Base-by-base conservation (phyloP, 495 filamentous ascomycete genomes). In the Achaetomiella virescens region DNA sequence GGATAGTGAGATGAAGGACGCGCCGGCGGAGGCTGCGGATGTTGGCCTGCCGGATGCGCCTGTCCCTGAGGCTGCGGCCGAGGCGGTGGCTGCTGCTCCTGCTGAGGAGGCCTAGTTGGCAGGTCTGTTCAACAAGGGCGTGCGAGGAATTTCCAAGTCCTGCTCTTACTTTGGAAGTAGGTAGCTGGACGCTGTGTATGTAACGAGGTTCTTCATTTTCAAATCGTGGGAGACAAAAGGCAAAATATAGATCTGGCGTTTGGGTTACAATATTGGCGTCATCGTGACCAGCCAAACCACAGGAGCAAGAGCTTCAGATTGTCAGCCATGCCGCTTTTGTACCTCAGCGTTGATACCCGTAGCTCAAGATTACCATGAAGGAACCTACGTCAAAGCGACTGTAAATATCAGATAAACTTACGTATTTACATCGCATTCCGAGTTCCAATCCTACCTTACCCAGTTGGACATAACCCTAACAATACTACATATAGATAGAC, bases 1-100 rank as follows among this genome's bases (percentile, higher is more conserved):
- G 51, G 72, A 76, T 46, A 42, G 45, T 17, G 48, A 36, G 2
- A 45, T 38, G 38, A 9, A 9, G 27, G 27, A 5, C 9, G 27
- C 27, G 27, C 27, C 27, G 4, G 27, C 9, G 5, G 9, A 31
- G 5, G 27, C 5, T 31, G 27, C 4, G 27, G 27, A 4, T 4
- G 27, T 31, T 9, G 27, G n/a, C n/a, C n/a, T n/a, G n/a, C n/a
- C 37, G 47, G 56, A 59, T 35, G 60, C 52, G n/a, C 48, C 52
- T 24, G 48, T 29, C 11, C 27, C 45, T 22, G 54, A 49, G 33
- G 54, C 25, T 6, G 29, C 17, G 8, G 35, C 21, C 1, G 46
- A 40, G 20, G 47, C 6, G 8, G 36, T 37, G 12, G 46, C 20
- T 36, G 46, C 45, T 0, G 17, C 35, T 29, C 15, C 38, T 25